Evolutionary conservation across 1,284 basidiomycete genomes (phyloP), one percentile per base, ranked within the genome.

Genomic region (Papiliotrema terrestris): DNA sequence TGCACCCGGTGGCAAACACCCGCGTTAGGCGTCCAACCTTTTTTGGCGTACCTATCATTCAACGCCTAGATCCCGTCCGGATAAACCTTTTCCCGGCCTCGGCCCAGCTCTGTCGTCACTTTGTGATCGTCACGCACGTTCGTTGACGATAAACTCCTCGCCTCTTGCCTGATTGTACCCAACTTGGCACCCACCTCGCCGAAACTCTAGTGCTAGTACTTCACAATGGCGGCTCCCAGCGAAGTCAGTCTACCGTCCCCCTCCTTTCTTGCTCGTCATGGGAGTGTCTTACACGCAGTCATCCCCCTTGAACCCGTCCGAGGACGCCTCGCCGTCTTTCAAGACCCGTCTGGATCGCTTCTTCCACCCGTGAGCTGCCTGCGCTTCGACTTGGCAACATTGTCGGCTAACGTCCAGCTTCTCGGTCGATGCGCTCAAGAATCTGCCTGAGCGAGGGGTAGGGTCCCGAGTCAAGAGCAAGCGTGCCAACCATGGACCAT

Each of bases 401-500:
- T 2, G 37, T 8, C 13, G 13, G 41, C 60, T 62, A 17, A 65
- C 54, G 13, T 8, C 3, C 26, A 70, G 68, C 8, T 77, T 77
- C 65, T 75, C 74, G 5, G 60, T 64, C 26, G 64, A 60, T 9
- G 75, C 75, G 5, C 62, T 76, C 17, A 62, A 62, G 25, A 59
- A 68, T 20, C 65, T 77, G 11, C 75, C 75, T 1, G 55, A 54
- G 29, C 57, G 66, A n/a, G 72, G 70, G 2, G 57, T 59, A 23
- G 69, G 70, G 0, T 20, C 63, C 6, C 60, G 73, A 45, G 62
- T 64, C 2, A 77, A 75, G 61, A 65, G 62, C 48, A 77, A 76
- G 54, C 61, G 75, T 38, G 69, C 69, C 14, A 73, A 76, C 56
- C 49, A 68, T 35, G 71, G 75, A 9, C 74, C 74, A 8, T 74